Percentiles rank a stretch among this genome's conserved stretches.
phyloP scores from a whole-genome alignment of 1,139 yeast genomes.

The Hansenula sp. region DNA sequence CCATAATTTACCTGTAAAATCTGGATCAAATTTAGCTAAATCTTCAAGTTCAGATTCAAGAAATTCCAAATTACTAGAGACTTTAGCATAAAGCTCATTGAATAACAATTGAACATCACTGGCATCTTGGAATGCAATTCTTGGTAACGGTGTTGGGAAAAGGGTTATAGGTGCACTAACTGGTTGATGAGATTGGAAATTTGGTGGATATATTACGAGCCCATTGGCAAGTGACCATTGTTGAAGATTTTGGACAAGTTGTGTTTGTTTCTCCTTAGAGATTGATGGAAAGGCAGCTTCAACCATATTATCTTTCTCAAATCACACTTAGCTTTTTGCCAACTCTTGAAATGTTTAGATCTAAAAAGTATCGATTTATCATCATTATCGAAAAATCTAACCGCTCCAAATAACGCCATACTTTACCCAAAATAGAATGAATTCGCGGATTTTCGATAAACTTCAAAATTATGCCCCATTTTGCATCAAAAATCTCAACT shows the following conservation, averaged over 20 bases:
- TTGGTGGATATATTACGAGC: conserved; percentile 68
- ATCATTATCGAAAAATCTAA: neutral
- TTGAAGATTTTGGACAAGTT: conserved; percentile 40
- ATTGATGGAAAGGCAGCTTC: neutral
- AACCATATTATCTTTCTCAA: too few species aligned
- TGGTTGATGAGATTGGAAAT: conserved; percentile 37
- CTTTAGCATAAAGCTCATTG: conserved; percentile 68
- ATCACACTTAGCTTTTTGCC: too few species aligned
- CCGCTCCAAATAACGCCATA: neutral
- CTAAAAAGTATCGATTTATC: too few species aligned
- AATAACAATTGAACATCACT: conserved; percentile 60
- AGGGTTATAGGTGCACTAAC: conserved; percentile 82
- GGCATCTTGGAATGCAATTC: conserved; percentile 60
- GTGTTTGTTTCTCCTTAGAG: conserved; percentile 13
- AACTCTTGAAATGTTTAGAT: too few species aligned
- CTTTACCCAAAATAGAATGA: too few species aligned
- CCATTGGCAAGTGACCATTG: conserved; percentile 86
- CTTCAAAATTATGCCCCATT: too few species aligned
- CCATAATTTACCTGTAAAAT: conserved; percentile 79
- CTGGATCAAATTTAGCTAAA: conserved; percentile 57
- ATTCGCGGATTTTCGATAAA: too few species aligned
- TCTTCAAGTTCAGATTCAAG: conserved; percentile 49
- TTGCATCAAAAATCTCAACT: too few species aligned
- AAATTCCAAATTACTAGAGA: conserved; percentile 59
- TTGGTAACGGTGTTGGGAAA: conserved; percentile 87